Evolutionary conservation across 208 protist genomes (phyloP).

Genomic region (Acanthamoeba healyi): DNA sequence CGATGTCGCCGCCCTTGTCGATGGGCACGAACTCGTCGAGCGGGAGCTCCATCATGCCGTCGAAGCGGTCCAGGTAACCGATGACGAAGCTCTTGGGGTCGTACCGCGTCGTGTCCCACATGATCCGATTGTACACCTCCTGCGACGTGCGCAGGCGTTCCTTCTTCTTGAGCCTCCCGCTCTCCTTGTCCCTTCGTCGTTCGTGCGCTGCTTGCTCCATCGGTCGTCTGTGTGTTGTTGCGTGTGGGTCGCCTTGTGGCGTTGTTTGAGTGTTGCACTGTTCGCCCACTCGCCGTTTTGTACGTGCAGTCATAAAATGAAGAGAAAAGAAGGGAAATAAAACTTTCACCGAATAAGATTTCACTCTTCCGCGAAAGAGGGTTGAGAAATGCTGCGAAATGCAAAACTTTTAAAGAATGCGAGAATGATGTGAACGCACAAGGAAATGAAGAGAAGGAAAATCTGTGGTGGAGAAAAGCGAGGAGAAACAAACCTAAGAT

Average conservation of each 20-base stretch:
- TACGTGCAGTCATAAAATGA: no score
- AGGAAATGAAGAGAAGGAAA: no score
- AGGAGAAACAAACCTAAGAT: no score
- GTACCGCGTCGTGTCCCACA: constrained; percentile 19
- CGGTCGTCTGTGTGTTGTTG: not conserved
- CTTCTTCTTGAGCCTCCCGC: constrained; percentile 41
- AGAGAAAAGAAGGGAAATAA: not conserved
- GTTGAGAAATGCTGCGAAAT: not conserved
- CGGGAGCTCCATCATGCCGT: constrained; percentile 63
- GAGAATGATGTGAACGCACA: no score
- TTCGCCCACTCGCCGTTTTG: no score
- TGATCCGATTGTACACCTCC: constrained; percentile 64
- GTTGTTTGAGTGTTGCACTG: no score
- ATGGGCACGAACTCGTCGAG: constrained; percentile 67
- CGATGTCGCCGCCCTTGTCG: constrained; percentile 69
- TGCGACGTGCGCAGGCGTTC: constrained; percentile 42
- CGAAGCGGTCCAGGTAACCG: constrained; percentile 68
- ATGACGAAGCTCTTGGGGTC: constrained; percentile 1
- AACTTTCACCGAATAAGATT: not conserved
- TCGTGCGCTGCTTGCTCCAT: not conserved
- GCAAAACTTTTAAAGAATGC: not conserved
- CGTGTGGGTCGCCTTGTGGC: no score
- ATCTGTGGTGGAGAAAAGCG: no score
- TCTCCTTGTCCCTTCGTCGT: not conserved
- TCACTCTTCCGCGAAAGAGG: not conserved